Conservation (phyloP, 495 filamentous ascomycete species). For the Neurospora tetraspora region DNA sequence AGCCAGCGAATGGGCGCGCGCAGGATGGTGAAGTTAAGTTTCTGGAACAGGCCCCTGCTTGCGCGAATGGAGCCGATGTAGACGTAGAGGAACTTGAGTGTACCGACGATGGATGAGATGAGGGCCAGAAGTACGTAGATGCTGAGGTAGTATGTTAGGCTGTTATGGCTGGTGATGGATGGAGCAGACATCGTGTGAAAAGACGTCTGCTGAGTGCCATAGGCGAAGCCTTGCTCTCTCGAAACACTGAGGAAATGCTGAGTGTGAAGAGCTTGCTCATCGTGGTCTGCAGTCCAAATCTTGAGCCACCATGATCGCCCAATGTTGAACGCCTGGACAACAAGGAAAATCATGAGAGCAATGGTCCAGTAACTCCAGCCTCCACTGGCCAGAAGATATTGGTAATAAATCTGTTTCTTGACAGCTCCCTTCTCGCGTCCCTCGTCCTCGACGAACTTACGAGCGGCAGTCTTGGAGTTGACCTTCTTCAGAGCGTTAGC, state of each 20-base stretch:
- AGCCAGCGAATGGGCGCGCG: constrained; percentile 66
- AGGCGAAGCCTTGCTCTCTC: constrained; percentile 21
- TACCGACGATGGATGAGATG: constrained; percentile 43
- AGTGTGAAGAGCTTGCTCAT: constrained; percentile 14
- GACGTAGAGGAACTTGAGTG: constrained; percentile 47
- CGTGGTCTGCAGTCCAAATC: constrained; percentile 50
- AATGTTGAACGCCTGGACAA: constrained; percentile 40
- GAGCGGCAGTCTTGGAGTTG: constrained; percentile 28
- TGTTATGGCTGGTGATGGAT: constrained; percentile 12
- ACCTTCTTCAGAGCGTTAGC: constrained; percentile 34
- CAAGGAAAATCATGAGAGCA: constrained; percentile 40
- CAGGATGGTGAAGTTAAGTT: constrained; percentile 53
- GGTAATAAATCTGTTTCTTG: constrained; percentile 48
- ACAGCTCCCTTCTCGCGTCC: constrained; percentile 56
- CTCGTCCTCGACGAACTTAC: constrained; percentile 70
- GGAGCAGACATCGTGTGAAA: constrained; percentile 20
- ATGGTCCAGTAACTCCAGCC: constrained; percentile 53
- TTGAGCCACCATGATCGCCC: constrained; percentile 58
- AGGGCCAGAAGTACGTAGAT: constrained; percentile 57
- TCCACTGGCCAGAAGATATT: constrained; percentile 57
- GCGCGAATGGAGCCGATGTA: constrained; percentile 51
- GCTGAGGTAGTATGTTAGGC: constrained; percentile 52
- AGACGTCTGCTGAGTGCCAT: constrained; percentile 29
- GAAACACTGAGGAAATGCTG: constrained; percentile 9
- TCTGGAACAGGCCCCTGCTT: constrained; percentile 54